Base-by-base conservation (phyloP, 345 rosid genomes). In the Eucalyptus caleyi region DNA sequence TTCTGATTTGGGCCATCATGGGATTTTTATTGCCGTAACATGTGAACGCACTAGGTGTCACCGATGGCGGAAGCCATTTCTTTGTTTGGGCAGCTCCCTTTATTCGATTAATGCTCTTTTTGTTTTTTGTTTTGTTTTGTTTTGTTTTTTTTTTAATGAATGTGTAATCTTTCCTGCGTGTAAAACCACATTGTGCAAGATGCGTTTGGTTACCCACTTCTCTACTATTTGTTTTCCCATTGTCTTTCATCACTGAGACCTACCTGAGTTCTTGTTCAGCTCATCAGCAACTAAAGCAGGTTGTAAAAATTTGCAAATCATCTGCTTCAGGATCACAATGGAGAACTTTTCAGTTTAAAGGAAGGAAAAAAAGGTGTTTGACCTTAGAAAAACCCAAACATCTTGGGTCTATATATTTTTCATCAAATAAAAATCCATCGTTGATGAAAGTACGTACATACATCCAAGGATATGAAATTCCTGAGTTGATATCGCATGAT, bases 401-500 rank as follows among this genome's bases (percentile, higher is more conserved):
- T 62, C 37, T 62, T 62, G 69, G 34, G 72, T 62, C n/a, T 0
- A 26, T 4, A 24, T 24, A 23, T 56, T 56, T 56, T 27, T 62
- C 34, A 30, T 14, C 72, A 65, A 13, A 16, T 30, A 30, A 15
- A 30, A 65, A 65, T 4, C 10, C 72, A 65, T 0, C 1, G 9
- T 65, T 14, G 72, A 30, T 30, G 37, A 65, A 30, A 65, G 19
- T 30, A 62, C 4, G 19, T 14, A 65, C 37, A 15, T 62, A 51
- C 54, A 0, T 51, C 18, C 14, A 2, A 2, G 34, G 69, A 62
- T 62, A 30, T 27, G 69, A 4, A 27, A 60, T 60, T 60, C 16
- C 16, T 0, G 2, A 0, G 4, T 3, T 27, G 0, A 62, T 62
- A 62, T 62, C 4, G 9, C 69, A 62, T 27, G 69, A 62, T 62